Evolutionary conservation across 345 rosid genomes (phyloP).

Genomic region (Limnanthes douglasii): DNA sequence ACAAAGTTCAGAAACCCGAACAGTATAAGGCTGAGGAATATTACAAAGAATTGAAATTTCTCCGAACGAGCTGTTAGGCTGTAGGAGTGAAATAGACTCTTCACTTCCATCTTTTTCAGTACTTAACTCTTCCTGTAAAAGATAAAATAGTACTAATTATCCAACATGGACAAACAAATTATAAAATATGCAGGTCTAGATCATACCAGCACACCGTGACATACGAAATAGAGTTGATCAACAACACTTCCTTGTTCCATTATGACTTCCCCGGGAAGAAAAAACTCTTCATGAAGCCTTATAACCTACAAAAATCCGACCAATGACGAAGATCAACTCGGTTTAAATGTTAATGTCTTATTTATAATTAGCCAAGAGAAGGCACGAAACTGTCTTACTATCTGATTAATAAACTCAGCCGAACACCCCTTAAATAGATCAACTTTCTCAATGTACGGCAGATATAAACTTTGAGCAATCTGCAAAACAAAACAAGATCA

Average conservation of each 20-base stretch:
- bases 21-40: conserved; percentile 82
- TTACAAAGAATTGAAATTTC: conserved; percentile 85
- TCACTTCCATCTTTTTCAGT: conserved; percentile 57
- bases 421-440: conserved; percentile 69
- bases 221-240: conserved; percentile 87
- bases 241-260: conserved; percentile 82
- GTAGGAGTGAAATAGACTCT: conserved; percentile 36
- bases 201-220: conserved; percentile 75
- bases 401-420: conserved; percentile 68
- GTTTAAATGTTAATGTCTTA: too few relatives aligned
- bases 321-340: background rate
- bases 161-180: background rate
- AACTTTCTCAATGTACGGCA: conserved; percentile 42
- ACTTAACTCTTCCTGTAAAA: conserved; percentile 50
- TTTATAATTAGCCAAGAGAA: too few relatives aligned
- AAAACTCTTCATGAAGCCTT: conserved; percentile 89
- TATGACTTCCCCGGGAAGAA: conserved; percentile 92
- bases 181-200: conserved; percentile 4
- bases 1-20: conserved; percentile 61
- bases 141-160: background rate
- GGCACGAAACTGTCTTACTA: conserved; percentile 35
- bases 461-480: conserved; percentile 58
- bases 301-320: conserved; percentile 30
- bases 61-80: conserved; percentile 65
- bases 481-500: conserved; percentile 11